phyloP scores from a whole-genome alignment of 164 flowering plant species.

The Akebia trifoliata region DNA sequence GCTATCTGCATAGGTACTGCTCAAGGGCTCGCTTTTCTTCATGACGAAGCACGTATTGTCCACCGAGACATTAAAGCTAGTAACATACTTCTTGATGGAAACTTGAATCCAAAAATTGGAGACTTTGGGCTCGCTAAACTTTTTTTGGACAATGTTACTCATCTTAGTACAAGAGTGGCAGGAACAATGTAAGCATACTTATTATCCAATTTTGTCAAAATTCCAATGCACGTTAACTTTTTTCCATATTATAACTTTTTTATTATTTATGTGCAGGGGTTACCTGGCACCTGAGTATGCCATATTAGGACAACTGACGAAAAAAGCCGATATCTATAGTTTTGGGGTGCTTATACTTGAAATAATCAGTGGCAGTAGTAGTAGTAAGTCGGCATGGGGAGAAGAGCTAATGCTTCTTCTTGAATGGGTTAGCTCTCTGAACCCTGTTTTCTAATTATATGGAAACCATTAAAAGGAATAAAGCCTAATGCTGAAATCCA shows the following conservation, averaged over 20 bases:
- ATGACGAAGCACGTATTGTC: slow-evolving; percentile 68
- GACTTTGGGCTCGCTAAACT: slow-evolving; percentile 92
- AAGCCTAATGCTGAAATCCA: neutral
- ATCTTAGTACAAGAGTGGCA: slow-evolving; percentile 82
- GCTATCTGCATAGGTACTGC: slow-evolving; percentile 72
- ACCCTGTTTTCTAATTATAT: neutral
- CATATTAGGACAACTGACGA: slow-evolving; percentile 60
- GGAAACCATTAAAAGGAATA: neutral
- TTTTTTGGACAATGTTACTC: slow-evolving; percentile 82
- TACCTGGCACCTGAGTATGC: slow-evolving; percentile 92
- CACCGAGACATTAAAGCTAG: slow-evolving; percentile 91
- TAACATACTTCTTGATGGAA: slow-evolving; percentile 70
- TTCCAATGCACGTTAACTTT: neutral
- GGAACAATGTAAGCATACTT: slow-evolving; percentile 75
- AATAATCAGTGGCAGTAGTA: slow-evolving; percentile 69
- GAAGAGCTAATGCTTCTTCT: slow-evolving; percentile 53
- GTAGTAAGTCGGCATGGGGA: slow-evolving; percentile 64
- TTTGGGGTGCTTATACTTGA: slow-evolving; percentile 85
- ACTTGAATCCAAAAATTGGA: slow-evolving; percentile 71
- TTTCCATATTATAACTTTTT: neutral
- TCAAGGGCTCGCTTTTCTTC: slow-evolving; percentile 76
- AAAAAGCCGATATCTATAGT: slow-evolving; percentile 83
- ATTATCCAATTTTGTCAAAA: neutral
- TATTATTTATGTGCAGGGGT: slow-evolving; percentile 45
- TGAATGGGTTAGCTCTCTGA: slow-evolving; percentile 59